Evolutionary conservation across 805 yeast species (phyloP), one percentile per base, ranked within the genome.

Genomic region (Wickerhamiella occidentalis): DNA sequence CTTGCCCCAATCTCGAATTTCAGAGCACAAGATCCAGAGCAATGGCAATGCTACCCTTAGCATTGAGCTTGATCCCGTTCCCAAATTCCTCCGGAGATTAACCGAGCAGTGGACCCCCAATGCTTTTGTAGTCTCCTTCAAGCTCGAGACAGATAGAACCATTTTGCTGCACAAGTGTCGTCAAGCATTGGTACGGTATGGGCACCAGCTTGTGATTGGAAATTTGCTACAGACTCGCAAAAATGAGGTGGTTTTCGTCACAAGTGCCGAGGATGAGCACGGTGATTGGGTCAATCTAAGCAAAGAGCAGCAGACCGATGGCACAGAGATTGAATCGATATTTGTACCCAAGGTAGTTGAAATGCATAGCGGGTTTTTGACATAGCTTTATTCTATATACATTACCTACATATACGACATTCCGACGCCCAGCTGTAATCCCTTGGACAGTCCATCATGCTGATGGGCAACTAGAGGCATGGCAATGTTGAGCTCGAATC

Each of bases 81-180:
- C 98, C 17, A 92, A 92, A 61, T 90, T 92, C 58, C 73, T 92
- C 58, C 77, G 85, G 55, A 72, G 95, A 50, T 69, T 92, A 53
- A 96, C 88, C 1, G 94, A 85, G 55, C 75, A 79, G 9, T 92
- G 98, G 98, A 95, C 95, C 0, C 95, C 94, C 2, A 77, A 80
- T 11, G 94, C 96, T 1, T 84, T 87, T 94, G 85, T 92, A 51
- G 83, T 90, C 0, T 84, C 95, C 15, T 92, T 92, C 68, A 92
- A 92, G 64, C 73, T 92, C 47, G 98, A 92, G 61, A 92, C 98
- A 0, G 98, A 92, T 63, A 62, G 67, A 50, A 56, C 69, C 7
- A 76, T 92, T 21, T 68, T 92, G 54, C 72, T 87, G 43, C 70
- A 73, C 51, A 92, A 92, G 66, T 84, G 95, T 9, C 69, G 70